Evolutionary conservation across 1,139 yeast genomes (phyloP).

Genomic region (Pichia sp.): DNA sequence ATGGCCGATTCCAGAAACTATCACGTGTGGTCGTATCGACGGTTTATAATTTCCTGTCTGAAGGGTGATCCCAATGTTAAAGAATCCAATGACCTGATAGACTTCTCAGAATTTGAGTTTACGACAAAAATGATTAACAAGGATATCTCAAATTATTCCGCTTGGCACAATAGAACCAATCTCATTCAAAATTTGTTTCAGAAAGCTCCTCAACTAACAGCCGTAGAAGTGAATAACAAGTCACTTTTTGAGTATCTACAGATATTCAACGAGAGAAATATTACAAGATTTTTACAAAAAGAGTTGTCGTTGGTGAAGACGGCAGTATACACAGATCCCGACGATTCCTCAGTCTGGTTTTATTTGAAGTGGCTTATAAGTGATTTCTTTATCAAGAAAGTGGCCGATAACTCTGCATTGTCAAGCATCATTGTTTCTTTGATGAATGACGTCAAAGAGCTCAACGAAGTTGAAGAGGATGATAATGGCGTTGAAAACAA

Average conservation of each 20-base stretch:
- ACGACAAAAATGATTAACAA: constrained; percentile 73
- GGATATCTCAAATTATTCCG: constrained; percentile 88
- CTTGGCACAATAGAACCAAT: constrained; percentile 89
- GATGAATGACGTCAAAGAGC: constrained; percentile 35
- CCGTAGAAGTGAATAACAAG: constrained; percentile 7
- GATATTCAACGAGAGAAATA: constrained; percentile 14
- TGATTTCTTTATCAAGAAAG: constrained; percentile 35
- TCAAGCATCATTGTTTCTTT: constrained; percentile 25
- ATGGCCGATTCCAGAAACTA: constrained; percentile 74
- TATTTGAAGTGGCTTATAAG: constrained; percentile 79
- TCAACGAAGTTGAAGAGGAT: constrained; percentile 52
- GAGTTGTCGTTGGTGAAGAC: constrained; percentile 70
- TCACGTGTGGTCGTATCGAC: constrained; percentile 95
- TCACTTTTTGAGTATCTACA: constrained; percentile 21
- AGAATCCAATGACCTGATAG: constrained; percentile 11
- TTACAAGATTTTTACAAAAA: constrained; percentile 34
- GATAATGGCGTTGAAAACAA: constrained; percentile 53
- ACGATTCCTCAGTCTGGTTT: constrained; percentile 90
- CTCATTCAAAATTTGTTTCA: constrained; percentile 50
- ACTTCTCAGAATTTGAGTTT: constrained; percentile 57
- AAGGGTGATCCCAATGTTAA: constrained; percentile 24
- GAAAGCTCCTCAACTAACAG: constrained; percentile 15
- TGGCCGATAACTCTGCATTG: constrained; percentile 8
- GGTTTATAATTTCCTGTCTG: constrained; percentile 54
- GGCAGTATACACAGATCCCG: constrained; percentile 90